phyloP scores from a whole-genome alignment of 1,284 basidiomycete genomes.

The Neonothopanus nambi region DNA sequence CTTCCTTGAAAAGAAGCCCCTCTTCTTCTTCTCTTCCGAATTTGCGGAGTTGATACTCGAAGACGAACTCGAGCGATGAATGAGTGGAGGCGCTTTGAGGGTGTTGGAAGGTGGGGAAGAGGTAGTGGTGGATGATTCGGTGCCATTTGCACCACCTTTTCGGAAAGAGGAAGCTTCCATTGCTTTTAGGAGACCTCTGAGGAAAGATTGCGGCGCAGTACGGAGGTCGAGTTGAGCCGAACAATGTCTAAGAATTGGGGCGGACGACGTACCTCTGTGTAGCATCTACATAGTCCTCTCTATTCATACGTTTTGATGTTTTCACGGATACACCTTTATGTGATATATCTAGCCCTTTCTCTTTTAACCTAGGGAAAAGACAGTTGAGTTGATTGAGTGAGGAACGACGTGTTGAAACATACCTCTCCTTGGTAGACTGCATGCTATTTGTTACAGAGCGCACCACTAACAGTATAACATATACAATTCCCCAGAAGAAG shows the following conservation, averaged over 20 bases:
- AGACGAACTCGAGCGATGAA: conserved; percentile 24
- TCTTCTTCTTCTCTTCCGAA: conserved; percentile 24
- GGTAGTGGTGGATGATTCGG: conserved; percentile 13
- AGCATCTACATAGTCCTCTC: conserved; percentile 67
- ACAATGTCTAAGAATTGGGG: neutral
- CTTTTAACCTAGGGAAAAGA: conserved; percentile 44
- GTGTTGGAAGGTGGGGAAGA: neutral
- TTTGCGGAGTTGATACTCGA: conserved; percentile 19
- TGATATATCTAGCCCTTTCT: conserved; percentile 55
- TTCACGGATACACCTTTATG: conserved; percentile 61
- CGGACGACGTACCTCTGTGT: conserved; percentile 58
- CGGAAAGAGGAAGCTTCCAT: conserved; percentile 36
- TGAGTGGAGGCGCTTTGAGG: conserved; percentile 12
- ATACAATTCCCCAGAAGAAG: conserved; percentile 43
- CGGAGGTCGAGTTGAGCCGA: neutral
- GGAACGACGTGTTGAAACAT: conserved; percentile 20
- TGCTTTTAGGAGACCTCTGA: conserved; percentile 43
- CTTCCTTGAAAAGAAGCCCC: conserved; percentile 24
- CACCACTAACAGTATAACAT: conserved; percentile 37
- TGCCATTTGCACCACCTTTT: conserved; percentile 22
- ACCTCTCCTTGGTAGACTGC: conserved; percentile 50
- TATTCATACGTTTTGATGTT: conserved; percentile 55
- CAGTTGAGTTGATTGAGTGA: neutral
- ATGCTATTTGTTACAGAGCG: conserved; percentile 39
- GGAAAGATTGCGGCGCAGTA: neutral